Base-by-base conservation (phyloP, 176 grass and related monocot genomes). In the Zea luxurians region DNA sequence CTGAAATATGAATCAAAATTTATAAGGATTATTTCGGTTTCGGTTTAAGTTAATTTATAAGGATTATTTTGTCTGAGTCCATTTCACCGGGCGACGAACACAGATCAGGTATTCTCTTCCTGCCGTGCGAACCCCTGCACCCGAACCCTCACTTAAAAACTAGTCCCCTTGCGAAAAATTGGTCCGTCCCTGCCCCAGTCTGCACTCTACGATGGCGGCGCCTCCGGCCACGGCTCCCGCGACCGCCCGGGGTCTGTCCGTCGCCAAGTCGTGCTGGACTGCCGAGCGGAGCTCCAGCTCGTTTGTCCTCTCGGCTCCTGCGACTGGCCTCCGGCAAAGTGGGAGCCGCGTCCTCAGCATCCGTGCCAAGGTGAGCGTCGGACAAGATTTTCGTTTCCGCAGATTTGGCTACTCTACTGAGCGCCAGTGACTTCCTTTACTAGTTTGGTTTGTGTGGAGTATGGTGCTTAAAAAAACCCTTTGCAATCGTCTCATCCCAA, bases 321-420 rank as follows among this genome's bases (percentile, higher is more conserved):
- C 66, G 10, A 48, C 4, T n/a, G 74, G 38, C 21, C 48, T 34
- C 40, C 12, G 48, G 65, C 48, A 43, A 42, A n/a, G 12, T 2
- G 52, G 81, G 72, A 69, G 11, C 45, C 27, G 47, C 10, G 66
- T 21, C 59, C 16, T 57, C 66, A 16, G 48, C 36, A 17, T 87
- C 74, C 48, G 54, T 64, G 35, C 67, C 12, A 76, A 73, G 80
- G 85, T 87, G 47, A 78, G 74, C 49, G 1, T 46, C 2, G 12
- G 21, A 1, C 48, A 13, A 18, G 20, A 38, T 18, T 58, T n/a
- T 45, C 20, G 36, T 9, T 44, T 42, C 18, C n/a, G 17, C 37
- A 13, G 45, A 13, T n/a, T 64, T 66, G 43, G 18, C 61, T 17
- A 21, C 3, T 4, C 37, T 5, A 15, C 43, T 62, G 20, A 3